Evolutionary conservation across 2,329 filamentous ascomycete species (phyloP), one percentile per base, ranked within the genome.

Genomic region (Aspergillus ochraceus): DNA sequence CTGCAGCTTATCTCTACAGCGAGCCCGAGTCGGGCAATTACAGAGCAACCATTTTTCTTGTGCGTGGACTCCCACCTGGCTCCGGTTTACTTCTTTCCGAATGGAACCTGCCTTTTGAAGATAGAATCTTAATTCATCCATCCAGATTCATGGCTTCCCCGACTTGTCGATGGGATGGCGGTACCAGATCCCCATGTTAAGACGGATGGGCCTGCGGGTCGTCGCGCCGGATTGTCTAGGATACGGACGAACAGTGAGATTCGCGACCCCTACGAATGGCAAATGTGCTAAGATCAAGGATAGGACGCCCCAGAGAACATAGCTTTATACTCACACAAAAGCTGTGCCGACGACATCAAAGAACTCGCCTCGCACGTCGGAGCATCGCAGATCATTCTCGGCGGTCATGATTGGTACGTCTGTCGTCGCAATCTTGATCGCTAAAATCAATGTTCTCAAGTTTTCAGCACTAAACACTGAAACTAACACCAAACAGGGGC

Each of bases 101-200:
- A 29, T 29, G 8, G 26, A 29, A 9, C 9, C 26, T 8, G 26
- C 26, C 8, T 14, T 2, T n/a, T 42, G 4, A 42, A 42, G 12
- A 47, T 4, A n/a, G 20, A 26, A 30, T 54, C 22, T 46, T 10
- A 39, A 39, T 8, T 9, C 26, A 29, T 60, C 39, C 14, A 26
- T 19, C 47, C 55, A 84, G 82, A 79, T 90, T 70, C 90, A 92
- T 76, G 93, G 93, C 65, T 96, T 88, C 78, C 93, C 93, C 0
- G 92, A 97, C 76, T 77, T 95, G 19, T 86, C 86, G 9, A 87
- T 92, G 71, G 92, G 90, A 71, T 98, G 94, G 94, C 88, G 93
- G 62, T 89, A 91, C 76, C 93, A 97, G 76, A 90, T 97, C 60
- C 92, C 93, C 0, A 77, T 86, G 67, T 83, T 98, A 22, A 76